Base-by-base conservation (phyloP, 2,329 filamentous ascomycete genomes). In the Talaromyces sp. region DNA sequence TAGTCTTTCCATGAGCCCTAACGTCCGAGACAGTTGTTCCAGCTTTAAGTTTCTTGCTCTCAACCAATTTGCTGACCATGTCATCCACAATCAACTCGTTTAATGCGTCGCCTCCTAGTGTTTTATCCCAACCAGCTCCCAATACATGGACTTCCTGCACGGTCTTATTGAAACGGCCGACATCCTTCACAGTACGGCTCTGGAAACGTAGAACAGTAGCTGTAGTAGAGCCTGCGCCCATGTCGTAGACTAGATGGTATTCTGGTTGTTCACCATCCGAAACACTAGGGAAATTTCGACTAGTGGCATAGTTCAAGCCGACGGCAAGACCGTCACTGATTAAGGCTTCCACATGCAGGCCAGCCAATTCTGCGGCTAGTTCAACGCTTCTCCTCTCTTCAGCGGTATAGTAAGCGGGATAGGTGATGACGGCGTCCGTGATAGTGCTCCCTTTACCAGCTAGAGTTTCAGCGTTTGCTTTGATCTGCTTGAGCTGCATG, bases 91-190 rank as follows among this genome's bases (percentile, higher is more conserved):
- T 92, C 67, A 97, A 82, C 65, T 90, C 86, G 77, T 97, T 99
- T 67, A 99, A 84, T 39, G 89, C 84, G 75, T 99, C 94, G 63
- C 95, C 95, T 66, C 95, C 95, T 19, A 99, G 88, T 3, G 90
- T 91, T 72, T 87, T 87, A 74, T 99, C 95, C 91, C 92, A 99
- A 67, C 92, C 92, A 70, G 86, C 86, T 65, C 94, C 93, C 52
- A 97, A 72, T 43, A 96, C 91, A 67, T 92, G 87, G n/a, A 98
- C 90, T 76, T 99, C 95, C 75, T 98, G 95, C 37, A 99, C 82
- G 1, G 93, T 97, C 86, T 98, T 98, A 84, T 97, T 98, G 82
- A 87, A 94, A 77, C 91, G 93, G 69, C 93, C 93, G 63, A 94
- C 81, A 71, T 97, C 94, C 83, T 98, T 99, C 68, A 98, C 89